A percentile compares a stretch with the other conserved stretches of the same genome.
These are phyloP conservation scores for Acacia melanoxylon DNA, from an alignment of 306 rosid genomes.

Conservation along the genomic window DNA sequence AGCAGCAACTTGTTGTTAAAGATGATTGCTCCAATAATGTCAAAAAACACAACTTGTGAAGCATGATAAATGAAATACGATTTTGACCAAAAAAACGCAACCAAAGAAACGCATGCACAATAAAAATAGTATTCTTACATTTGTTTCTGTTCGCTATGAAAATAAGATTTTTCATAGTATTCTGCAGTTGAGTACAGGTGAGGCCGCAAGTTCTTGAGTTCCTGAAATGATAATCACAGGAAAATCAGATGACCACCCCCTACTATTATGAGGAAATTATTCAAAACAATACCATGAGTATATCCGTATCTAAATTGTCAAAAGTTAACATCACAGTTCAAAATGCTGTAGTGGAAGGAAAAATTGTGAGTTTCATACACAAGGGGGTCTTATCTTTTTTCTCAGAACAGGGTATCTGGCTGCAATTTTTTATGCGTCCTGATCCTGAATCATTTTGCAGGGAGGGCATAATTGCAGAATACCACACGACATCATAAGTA, in stretches of 20 bases:
- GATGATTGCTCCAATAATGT: conserved; percentile 27
- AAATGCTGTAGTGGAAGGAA: background rate
- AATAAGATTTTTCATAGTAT: conserved; percentile 84
- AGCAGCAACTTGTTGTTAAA: conserved; percentile 73
- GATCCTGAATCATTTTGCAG: background rate
- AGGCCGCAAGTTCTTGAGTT: conserved; percentile 89
- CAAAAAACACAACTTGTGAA: conserved; percentile 23
- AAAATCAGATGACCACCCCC: conserved; percentile 14
- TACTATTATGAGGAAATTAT: background rate
- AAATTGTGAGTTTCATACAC: background rate
- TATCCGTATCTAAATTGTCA: background rate
- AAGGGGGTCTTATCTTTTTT: background rate
- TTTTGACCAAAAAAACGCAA: background rate
- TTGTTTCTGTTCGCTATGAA: conserved; percentile 78
- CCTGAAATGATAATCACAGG: conserved; percentile 53
- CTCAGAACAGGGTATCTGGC: background rate
- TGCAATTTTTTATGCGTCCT: background rate
- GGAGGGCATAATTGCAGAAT: too few relatives aligned
- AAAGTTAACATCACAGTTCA: background rate
- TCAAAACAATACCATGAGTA: background rate
- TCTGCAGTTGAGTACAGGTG: conserved; percentile 97
- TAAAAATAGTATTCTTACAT: conserved; percentile 56
- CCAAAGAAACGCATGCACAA: conserved; percentile 19
- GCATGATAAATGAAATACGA: conserved; percentile 11
- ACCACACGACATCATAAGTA: too few relatives aligned